Conservation (phyloP, 371 early-diverging fungal species). For the Rhizomucor pusillus region DNA sequence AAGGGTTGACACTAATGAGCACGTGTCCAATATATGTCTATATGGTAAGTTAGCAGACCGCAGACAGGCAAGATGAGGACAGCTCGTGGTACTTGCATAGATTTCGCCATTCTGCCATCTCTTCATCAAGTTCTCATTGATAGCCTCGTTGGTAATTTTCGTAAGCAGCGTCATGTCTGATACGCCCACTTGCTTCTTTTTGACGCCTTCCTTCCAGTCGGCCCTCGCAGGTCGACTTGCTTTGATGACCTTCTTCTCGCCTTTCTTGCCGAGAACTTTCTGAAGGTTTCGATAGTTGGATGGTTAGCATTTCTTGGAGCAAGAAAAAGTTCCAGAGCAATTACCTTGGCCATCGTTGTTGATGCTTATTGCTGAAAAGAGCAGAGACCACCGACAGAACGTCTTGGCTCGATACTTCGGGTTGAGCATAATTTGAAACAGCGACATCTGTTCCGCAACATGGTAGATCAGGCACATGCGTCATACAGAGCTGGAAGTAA, state of each 20-base stretch:
- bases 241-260: conserved; percentile 47
- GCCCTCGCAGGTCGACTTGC: conserved; percentile 66
- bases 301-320: too few species aligned
- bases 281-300: background rate
- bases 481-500: too few species aligned
- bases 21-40: conserved; percentile 90
- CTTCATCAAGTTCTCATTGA: conserved; percentile 83
- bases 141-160: conserved; percentile 79
- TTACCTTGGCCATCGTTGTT: too few species aligned
- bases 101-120: conserved; percentile 83
- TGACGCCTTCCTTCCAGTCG: conserved; percentile 79
- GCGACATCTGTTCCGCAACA: too few species aligned
- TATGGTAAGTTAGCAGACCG: too few species aligned
- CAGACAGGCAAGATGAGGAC: background rate
- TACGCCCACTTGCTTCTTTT: conserved; percentile 85
- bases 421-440: too few species aligned
- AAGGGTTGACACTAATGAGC: conserved; percentile 87
- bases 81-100: conserved; percentile 54
- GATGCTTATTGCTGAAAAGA: too few species aligned
- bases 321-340: too few species aligned
- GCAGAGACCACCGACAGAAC: too few species aligned
- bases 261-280: conserved; percentile 40
- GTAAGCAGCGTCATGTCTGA: conserved; percentile 87
- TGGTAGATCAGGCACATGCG: too few species aligned
- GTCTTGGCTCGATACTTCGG: too few species aligned